Evolutionary conservation across 352 stramenopile genomes (phyloP).

Genomic region (Pythium dissimile): DNA sequence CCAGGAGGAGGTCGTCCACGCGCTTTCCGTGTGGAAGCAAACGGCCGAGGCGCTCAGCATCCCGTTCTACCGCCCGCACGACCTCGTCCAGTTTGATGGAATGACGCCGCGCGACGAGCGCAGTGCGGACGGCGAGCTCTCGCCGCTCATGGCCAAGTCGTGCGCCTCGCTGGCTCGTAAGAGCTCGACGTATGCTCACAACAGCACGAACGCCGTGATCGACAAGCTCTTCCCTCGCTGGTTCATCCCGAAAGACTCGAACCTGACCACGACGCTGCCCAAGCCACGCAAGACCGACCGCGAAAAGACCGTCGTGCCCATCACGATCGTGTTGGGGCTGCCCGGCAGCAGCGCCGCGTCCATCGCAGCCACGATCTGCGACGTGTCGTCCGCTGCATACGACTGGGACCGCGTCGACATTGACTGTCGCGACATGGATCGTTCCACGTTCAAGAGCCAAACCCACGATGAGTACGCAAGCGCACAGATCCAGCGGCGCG

Average conservation of each 20-base stretch:
- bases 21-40: constrained; percentile 54
- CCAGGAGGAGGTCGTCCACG: constrained; percentile 57
- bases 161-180: constrained; percentile 28
- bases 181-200: background rate
- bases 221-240: constrained; percentile 46
- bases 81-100: constrained; percentile 38
- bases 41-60: constrained; percentile 39
- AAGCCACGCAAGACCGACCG: constrained; percentile 30
- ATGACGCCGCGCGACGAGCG: constrained; percentile 36
- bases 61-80: constrained; percentile 51
- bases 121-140: background rate
- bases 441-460: too few relatives aligned
- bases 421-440: constrained; percentile 12
- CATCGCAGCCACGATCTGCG: constrained; percentile 41
- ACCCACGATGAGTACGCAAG: constrained; percentile 22
- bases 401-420: constrained; percentile 39
- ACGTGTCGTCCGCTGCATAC: constrained; percentile 39
- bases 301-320: constrained; percentile 35
- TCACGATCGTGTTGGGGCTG: constrained; percentile 62
- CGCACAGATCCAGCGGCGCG: constrained; percentile 20
- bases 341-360: constrained; percentile 46
- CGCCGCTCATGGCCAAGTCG: constrained; percentile 5
- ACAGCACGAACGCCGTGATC: background rate
- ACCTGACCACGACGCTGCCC: constrained; percentile 30
- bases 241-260: constrained; percentile 58